Base-by-base conservation (phyloP, 176 grass and related monocot genomes). In the Oryza punctata region DNA sequence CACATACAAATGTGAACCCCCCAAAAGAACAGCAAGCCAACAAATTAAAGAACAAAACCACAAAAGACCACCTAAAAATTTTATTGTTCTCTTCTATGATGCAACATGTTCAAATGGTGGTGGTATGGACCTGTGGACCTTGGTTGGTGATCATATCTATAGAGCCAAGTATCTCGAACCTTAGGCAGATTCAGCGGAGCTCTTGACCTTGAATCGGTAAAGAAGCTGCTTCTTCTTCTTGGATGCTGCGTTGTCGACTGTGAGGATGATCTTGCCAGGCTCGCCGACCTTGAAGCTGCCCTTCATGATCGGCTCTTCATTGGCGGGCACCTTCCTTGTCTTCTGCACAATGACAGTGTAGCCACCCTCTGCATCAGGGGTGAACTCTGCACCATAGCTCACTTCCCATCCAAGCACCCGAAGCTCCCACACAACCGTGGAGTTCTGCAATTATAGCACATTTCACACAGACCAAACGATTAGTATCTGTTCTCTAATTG, bases 211-310 rank as follows among this genome's bases (percentile, higher is more conserved):
- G 83, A 52, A 90, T 78, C 96, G 86, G 86, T 88, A 95, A 21
- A 98, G 91, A 13, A 98, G 87, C 89, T 94, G 87, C 89, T 94
- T 93, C 93, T 98, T 98, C 89, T 98, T 98, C 91, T 92, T 95
- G 9, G 96, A 98, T 12, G 89, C 72, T 0, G 82, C 74, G 80
- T 98, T 98, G 85, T 95, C 86, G 41, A 94, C 68, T 15, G 45
- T 82, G 16, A 98, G 85, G 49, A 94, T 85, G 7, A 98, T 78
- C 88, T 95, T 95, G 57, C 96, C 96, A 1, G 91, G 81, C 78
- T 98, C 93, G 2, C 73, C 15, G 0, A 73, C 88, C 77, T 93
- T 98, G 85, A 95, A 98, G 81, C 89, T 90, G 10, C 81, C 91
- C 79, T 98, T 95, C 75, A 98, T 88, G 21, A 95, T 85, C 2